Evolutionary conservation across 106 monocot species (phyloP).

Genomic region (Phalaenopsis equestris): DNA sequence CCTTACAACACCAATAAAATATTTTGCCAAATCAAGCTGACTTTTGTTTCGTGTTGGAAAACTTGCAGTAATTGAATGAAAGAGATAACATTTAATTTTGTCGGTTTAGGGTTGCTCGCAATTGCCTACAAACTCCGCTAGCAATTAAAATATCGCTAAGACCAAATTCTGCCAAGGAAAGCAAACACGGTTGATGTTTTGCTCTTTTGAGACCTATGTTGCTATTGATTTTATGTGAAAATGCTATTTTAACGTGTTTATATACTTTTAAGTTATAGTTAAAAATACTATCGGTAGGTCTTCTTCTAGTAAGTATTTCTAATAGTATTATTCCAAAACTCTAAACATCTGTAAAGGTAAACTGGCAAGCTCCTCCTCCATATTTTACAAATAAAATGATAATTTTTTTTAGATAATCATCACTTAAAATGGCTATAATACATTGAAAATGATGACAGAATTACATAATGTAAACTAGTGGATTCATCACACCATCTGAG

Average conservation of each 20-base stretch:
- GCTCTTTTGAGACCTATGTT: background rate
- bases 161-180: too few species aligned
- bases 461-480: background rate
- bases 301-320: conserved; percentile 13
- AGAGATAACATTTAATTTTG: too few species aligned
- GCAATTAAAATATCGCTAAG: too few species aligned
- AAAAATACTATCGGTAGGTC: conserved; percentile 16
- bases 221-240: background rate
- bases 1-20: too few species aligned
- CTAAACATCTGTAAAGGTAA: conserved; percentile 15
- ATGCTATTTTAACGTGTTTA: background rate
- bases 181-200: too few species aligned
- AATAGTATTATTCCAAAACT: conserved; percentile 14
- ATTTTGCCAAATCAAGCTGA: too few species aligned
- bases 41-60: too few species aligned
- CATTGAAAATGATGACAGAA: background rate
- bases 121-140: too few species aligned
- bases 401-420: background rate
- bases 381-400: conserved; percentile 8
- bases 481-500: background rate
- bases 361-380: background rate
- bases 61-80: too few species aligned
- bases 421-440: too few species aligned
- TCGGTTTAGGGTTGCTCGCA: too few species aligned
- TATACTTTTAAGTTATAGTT: background rate